Evolutionary conservation across 345 rosid genomes (phyloP), one percentile per base, ranked within the genome.

Genomic region (Eucalyptus viminalis): DNA sequence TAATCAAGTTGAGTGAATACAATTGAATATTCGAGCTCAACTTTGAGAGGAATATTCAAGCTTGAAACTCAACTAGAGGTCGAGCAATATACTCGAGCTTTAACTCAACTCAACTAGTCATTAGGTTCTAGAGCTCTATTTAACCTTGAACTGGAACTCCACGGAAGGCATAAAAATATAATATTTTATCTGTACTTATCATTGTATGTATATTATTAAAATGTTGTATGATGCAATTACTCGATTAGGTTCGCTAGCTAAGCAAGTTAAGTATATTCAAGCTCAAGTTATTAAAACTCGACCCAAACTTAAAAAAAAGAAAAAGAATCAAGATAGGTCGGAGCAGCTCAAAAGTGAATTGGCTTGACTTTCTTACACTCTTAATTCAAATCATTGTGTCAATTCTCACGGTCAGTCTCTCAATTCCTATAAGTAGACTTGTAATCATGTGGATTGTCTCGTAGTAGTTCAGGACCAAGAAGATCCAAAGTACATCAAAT

Each of bases 291-390:
- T 65, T n/a, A 65, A n/a, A 65, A 65, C 37, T 67, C 2, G 6
- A n/a, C 0, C 40, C 76, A 0, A 67, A 11, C 17, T 29, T 7
- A 3, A 29, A n/a, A 15, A n/a, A 7, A 14, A 4, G 2, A n/a
- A 15, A n/a, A n/a, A 15, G 21, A n/a, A 67, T n/a, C 76, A n/a
- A n/a, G 76, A 16, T 15, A 3, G 34, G 22, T 15, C 9, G 6
- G 40, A 67, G 76, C 11, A 15, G 3, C 76, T n/a, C 19, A 65
- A n/a, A 62, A 62, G 16, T 13, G 16, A 62, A 62, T 62, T 53
- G 58, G 58, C 25, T 53, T 21, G 58, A 53, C 58, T 19, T 53
- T 53, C 11, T 53, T 53, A 53, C 11, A 2, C 11, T 53, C 58
- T 53, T 53, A 53, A 53, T 53, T 53, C 58, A 53, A 53, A 53